Base-by-base conservation (phyloP, 2,329 filamentous ascomycete genomes). In the Alternaria metachromatica region DNA sequence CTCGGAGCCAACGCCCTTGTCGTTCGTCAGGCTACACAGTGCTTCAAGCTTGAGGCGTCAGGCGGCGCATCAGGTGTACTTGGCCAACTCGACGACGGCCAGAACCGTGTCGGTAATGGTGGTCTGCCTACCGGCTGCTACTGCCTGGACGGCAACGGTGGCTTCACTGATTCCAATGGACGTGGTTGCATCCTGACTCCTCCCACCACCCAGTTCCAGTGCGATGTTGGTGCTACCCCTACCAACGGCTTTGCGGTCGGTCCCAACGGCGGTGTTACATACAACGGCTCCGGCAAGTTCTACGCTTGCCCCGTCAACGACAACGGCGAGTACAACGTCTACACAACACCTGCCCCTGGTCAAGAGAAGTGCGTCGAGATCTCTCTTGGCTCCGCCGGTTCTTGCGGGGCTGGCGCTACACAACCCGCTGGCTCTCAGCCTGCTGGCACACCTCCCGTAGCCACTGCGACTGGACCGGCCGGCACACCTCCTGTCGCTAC, bases 131-230 rank as follows among this genome's bases (percentile, higher is more conserved):
- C 82, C 50, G 83, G 83, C 13, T 81, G 83, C 9, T 91, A 87
- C 74, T 88, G 84, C 61, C 83, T 90, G 69, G 82, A 84, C 65
- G 81, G 84, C 65, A 81, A 82, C 48, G 68, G 68, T 9, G 81
- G 76, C 21, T 72, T 92, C 64, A 86, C 82, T 18, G 89, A 91
- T 73, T 76, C 80, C 51, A 82, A 82, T 51, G 85, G 85, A 55
- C 55, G 87, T 61, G 88, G 89, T 20, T 91, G 89, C 72, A 88
- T 89, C 77, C 80, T 90, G 72, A 90, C 89, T 66, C 82, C 84
- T 44, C 84, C 86, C 0, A 88, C 87, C 1, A 84, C 82, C 26
- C 86, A 89, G 51, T 86, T 88, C 63, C 88, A 90, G 73, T 90
- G 89, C 70, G 89, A 91, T 67, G 67, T 72, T 20, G 85, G 86